phyloP scores from a whole-genome alignment of 371 early-diverging fungal species.

The Saksenaea vasiformis region DNA sequence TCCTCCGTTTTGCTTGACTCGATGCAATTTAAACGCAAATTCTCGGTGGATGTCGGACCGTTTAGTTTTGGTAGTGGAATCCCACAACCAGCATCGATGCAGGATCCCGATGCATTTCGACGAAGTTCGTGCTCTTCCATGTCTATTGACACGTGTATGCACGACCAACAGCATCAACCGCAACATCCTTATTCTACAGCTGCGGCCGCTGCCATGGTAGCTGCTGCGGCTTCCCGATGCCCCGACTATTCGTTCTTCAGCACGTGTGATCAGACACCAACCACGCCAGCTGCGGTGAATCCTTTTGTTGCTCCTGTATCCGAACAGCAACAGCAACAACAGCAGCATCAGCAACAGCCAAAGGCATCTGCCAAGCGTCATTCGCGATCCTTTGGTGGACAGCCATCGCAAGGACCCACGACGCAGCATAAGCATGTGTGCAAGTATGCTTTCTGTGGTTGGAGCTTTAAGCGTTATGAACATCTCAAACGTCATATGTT shows the following conservation, averaged over 20 bases:
- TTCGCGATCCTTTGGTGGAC: slow-evolving; percentile 17
- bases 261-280: background rate
- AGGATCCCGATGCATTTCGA: slow-evolving; percentile 32
- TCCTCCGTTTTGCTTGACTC: slow-evolving; percentile 20
- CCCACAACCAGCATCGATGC: slow-evolving; percentile 23
- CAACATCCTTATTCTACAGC: background rate
- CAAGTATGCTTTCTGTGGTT: slow-evolving; percentile 53
- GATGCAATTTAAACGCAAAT: slow-evolving; percentile 43
- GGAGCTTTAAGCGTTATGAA: slow-evolving; percentile 80
- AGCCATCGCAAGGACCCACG: slow-evolving; percentile 31
- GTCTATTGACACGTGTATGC: slow-evolving; percentile 21
- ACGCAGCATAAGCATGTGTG: slow-evolving; percentile 40
- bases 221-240: slow-evolving; percentile 9
- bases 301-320: background rate
- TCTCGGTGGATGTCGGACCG: slow-evolving; percentile 52
- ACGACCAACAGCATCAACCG: slow-evolving; percentile 4
- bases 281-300: background rate
- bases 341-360: slow-evolving; percentile 1
- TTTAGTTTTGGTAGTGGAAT: slow-evolving; percentile 42
- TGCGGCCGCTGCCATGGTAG: slow-evolving; percentile 8
- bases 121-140: slow-evolving; percentile 39
- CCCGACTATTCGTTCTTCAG: slow-evolving; percentile 3
- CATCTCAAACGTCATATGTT: slow-evolving; percentile 84
- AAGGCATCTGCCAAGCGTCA: background rate
- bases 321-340: background rate